phyloP scores from a whole-genome alignment of 371 early-diverging fungal genomes.

The Mortierella sp. region DNA sequence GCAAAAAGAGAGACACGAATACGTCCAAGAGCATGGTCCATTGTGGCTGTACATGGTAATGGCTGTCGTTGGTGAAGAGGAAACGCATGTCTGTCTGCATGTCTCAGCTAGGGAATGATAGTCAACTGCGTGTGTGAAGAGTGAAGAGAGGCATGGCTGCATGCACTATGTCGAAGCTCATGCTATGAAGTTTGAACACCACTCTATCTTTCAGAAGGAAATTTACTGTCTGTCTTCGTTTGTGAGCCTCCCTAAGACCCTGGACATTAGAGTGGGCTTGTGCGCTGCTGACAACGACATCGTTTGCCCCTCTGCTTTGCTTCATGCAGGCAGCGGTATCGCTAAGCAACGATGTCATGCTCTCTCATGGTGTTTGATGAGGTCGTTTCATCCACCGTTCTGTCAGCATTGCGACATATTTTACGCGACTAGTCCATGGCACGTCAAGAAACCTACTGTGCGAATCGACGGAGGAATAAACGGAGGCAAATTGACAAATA shows the following conservation, averaged over 20 bases:
- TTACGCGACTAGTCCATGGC: neutral
- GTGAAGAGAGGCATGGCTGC: neutral
- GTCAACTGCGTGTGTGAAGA: neutral
- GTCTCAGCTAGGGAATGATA: neutral
- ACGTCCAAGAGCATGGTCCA: neutral
- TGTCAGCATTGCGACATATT: neutral
- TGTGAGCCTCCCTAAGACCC: neutral
- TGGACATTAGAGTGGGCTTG: neutral
- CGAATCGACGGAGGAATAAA: neutral
- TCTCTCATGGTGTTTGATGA: neutral
- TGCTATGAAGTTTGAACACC: no score
- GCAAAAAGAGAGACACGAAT: neutral
- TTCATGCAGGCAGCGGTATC: neutral
- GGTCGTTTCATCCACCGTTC: neutral
- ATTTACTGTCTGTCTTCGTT: neutral
- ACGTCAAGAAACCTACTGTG: neutral
- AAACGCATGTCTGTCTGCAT: neutral
- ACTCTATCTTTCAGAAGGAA: no score
- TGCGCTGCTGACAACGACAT: conserved; percentile 2
- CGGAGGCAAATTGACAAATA: neutral
- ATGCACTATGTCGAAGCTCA: no score
- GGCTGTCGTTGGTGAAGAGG: neutral
- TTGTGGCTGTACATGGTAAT: neutral
- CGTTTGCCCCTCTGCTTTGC: neutral
- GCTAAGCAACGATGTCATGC: neutral